Evolutionary conservation across 768 basidiomycete species (phyloP), one percentile per base, ranked within the genome.

Genomic region (Naganishia antarctica): DNA sequence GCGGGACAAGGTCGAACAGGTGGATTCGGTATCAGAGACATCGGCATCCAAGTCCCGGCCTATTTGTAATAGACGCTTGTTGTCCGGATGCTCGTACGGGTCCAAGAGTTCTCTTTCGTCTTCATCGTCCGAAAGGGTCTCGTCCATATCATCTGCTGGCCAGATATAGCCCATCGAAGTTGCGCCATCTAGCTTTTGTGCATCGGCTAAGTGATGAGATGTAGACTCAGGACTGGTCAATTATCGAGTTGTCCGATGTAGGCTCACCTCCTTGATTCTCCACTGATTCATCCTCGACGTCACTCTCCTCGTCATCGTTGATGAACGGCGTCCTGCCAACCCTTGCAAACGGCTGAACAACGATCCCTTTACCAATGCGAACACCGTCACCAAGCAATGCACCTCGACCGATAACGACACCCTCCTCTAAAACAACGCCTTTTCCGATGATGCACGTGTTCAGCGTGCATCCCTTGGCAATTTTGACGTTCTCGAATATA

Each of bases 351-450:
- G 85, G 83, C 48, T 80, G 78, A 51, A 96, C 72, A 46, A 72
- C 79, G 9, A 86, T 88, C 40, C 83, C 80, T n/a, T 86, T 85
- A 0, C 91, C 93, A 16, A 98, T 75, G 32, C 82, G 80, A 0
- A 93, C 91, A 18, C 84, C 86, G 68, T 92, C 88, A 0, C 86
- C 90, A 31, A 98, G 81, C 67, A 99, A 75, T 68, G 86, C 88
- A 0, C 96, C 94, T 34, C 80, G 81, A 12, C 84, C 83, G n/a
- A 99, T 79, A 5, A 74, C 78, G 61, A 84, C 84, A 46, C 82
- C 82, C 64, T 88, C 86, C 64, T 83, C 84, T 59, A 99, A 82
- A 32, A 78, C 77, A n/a, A 88, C 91, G 11, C 83, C 83, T 25
- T 85, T 81, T 3, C 92, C 94, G 23, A 99, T 77, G 64, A 98